Percentiles rank a stretch among this genome's conserved stretches.
Conservation (phyloP, 2,329 filamentous ascomycete genomes). For the Nothophoma quercina region DNA sequence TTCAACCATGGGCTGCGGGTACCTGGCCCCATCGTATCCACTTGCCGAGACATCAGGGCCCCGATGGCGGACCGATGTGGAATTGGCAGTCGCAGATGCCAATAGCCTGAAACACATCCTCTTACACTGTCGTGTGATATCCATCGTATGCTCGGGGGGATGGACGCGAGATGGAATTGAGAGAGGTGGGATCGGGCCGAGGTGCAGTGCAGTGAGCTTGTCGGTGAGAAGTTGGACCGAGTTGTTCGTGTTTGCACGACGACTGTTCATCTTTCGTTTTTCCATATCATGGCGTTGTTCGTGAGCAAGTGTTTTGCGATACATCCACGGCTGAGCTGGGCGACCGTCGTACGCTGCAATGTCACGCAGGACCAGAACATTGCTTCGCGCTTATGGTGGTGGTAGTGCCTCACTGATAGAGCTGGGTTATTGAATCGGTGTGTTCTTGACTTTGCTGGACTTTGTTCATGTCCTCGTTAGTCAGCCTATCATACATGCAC, state of each 20-base stretch:
- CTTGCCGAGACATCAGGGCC: constrained; percentile 10
- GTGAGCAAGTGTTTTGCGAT: too few species aligned
- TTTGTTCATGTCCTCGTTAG: neutral
- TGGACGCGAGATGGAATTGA: neutral
- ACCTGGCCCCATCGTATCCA: neutral
- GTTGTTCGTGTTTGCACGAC: too few species aligned
- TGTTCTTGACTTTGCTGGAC: neutral
- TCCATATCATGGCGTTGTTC: too few species aligned
- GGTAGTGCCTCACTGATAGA: too few species aligned
- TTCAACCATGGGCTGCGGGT: neutral
- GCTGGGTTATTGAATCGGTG: neutral
- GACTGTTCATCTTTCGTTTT: too few species aligned
- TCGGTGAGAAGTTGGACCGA: too few species aligned
- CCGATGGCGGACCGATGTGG: constrained; percentile 8
- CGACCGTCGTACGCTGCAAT: too few species aligned
- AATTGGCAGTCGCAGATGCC: constrained; percentile 11
- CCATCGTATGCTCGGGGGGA: neutral
- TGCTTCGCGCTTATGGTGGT: too few species aligned
- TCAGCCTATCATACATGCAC: too few species aligned
- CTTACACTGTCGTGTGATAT: constrained; percentile 8
- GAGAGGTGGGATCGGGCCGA: constrained; percentile 3
- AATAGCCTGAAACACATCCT: constrained; percentile 17
- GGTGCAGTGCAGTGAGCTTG: too few species aligned
- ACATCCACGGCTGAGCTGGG: too few species aligned
- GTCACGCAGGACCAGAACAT: too few species aligned